Conservation (phyloP, 2,329 filamentous ascomycete species). For the Metarhizium album region DNA sequence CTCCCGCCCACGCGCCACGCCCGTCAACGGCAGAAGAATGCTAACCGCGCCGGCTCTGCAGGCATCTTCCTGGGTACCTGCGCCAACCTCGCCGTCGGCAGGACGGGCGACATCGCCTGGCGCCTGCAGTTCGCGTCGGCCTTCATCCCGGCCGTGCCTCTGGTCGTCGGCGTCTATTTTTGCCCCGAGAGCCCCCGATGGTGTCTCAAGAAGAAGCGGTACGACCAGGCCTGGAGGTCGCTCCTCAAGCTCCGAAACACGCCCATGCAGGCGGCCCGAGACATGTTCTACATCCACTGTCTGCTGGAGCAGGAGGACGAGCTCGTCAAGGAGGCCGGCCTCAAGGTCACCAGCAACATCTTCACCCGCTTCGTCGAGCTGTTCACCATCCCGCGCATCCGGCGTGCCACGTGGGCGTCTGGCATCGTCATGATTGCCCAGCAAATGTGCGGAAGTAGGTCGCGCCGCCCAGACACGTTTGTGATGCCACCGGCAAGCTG, state of each 20-base stretch:
- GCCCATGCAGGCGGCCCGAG: slow-evolving; percentile 48
- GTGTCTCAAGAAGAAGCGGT: slow-evolving; percentile 51
- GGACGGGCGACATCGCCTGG: slow-evolving; percentile 50
- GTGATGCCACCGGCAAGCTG: too few relatives aligned
- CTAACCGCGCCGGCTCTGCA: slow-evolving; percentile 8
- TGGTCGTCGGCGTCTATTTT: slow-evolving; percentile 45
- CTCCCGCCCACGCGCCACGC: too few relatives aligned
- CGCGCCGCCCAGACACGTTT: too few relatives aligned
- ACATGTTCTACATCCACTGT: slow-evolving; percentile 50
- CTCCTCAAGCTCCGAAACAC: slow-evolving; percentile 47
- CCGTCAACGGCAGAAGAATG: background rate
- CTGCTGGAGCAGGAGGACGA: slow-evolving; percentile 22
- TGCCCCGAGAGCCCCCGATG: slow-evolving; percentile 57
- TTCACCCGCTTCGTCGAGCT: slow-evolving; percentile 41
- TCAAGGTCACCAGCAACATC: slow-evolving; percentile 31
- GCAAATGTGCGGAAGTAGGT: slow-evolving; percentile 43
- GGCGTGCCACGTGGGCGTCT: slow-evolving; percentile 54
- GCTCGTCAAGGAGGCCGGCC: slow-evolving; percentile 16
- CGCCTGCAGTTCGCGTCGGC: slow-evolving; percentile 53
- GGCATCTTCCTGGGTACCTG: slow-evolving; percentile 57
- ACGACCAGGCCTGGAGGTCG: slow-evolving; percentile 43
- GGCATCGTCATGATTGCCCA: slow-evolving; percentile 58
- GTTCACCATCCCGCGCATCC: slow-evolving; percentile 45
- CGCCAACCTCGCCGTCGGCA: slow-evolving; percentile 53
- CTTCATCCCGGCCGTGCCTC: slow-evolving; percentile 52